These are phyloP conservation scores for Kalaharituber pfeilii DNA, from an alignment of 2,329 filamentous ascomycete species.

Conservation along the genomic window DNA sequence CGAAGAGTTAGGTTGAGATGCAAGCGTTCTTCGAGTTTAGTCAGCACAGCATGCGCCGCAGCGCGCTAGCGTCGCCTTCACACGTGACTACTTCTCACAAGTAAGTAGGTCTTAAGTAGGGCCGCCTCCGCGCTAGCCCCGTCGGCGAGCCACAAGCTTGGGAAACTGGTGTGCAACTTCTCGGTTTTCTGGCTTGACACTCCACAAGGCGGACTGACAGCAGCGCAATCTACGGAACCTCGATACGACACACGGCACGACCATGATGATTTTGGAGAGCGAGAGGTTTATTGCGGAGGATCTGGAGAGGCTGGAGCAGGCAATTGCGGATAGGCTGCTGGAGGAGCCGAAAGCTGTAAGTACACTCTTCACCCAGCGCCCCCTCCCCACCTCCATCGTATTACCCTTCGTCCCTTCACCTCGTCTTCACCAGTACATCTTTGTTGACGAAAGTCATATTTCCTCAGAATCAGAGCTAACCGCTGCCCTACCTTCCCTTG, in stretches of 20 bases:
- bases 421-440: not conserved
- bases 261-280: slow-evolving; percentile 69
- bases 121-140: no score
- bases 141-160: no score
- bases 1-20: no score
- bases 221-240: not conserved
- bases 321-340: slow-evolving; percentile 69
- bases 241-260: not conserved
- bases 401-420: not conserved
- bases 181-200: no score
- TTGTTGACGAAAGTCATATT: not conserved
- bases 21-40: no score
- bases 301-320: slow-evolving; percentile 86
- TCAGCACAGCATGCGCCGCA: no score
- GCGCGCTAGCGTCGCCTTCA: no score
- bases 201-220: no score
- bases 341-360: slow-evolving; percentile 78
- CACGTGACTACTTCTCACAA: no score
- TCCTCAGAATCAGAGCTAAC: slow-evolving; percentile 1
- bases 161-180: no score
- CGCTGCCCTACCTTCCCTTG: no score
- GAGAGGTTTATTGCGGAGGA: slow-evolving; percentile 91
- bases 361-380: slow-evolving; percentile 19
- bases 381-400: not conserved
- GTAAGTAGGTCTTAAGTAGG: no score